phyloP scores from a whole-genome alignment of 2,329 filamentous ascomycete species.

The Pyrenochaeta sp. region DNA sequence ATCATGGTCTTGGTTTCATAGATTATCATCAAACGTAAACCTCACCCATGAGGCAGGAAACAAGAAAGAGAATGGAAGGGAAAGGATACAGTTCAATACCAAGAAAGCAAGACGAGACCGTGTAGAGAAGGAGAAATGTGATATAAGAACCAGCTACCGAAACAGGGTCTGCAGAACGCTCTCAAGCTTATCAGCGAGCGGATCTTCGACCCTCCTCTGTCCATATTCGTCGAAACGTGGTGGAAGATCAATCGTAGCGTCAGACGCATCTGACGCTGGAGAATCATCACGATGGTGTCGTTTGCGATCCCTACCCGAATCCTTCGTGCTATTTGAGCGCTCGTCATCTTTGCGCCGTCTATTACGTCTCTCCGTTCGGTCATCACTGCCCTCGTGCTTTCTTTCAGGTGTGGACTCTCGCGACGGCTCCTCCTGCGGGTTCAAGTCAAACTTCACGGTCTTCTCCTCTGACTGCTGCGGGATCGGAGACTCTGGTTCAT shows the following conservation, averaged over 20 bases:
- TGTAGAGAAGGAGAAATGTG: constrained; percentile 5
- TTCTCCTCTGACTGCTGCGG: constrained; percentile 35
- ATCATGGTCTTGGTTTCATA: neutral
- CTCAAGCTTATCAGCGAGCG: constrained; percentile 46
- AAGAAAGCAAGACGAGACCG: neutral
- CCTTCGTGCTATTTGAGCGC: constrained; percentile 22
- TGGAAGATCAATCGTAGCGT: constrained; percentile 48
- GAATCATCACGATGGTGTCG: constrained; percentile 33
- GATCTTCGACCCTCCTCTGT: constrained; percentile 39
- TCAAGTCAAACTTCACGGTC: constrained; percentile 52
- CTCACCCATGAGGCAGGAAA: neutral
- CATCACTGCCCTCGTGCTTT: constrained; percentile 4
- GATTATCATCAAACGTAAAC: neutral
- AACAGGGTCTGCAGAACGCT: constrained; percentile 43
- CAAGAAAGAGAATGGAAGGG: neutral
- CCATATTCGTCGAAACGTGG: constrained; percentile 48
- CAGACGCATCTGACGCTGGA: constrained; percentile 38
- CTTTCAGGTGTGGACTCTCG: constrained; percentile 23
- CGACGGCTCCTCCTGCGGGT: constrained; percentile 37
- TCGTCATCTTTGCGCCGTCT: constrained; percentile 25
- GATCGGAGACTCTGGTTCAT: constrained; percentile 15
- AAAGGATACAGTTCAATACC: neutral
- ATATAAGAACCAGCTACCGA: constrained; percentile 21
- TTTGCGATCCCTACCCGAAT: constrained; percentile 26
- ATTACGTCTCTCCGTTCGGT: constrained; percentile 11